Percentiles rank a stretch among this genome's conserved stretches.
These are phyloP conservation scores for Plasmodium relictum DNA, from an alignment of 169 alveolate species.

Conservation along the genomic window DNA sequence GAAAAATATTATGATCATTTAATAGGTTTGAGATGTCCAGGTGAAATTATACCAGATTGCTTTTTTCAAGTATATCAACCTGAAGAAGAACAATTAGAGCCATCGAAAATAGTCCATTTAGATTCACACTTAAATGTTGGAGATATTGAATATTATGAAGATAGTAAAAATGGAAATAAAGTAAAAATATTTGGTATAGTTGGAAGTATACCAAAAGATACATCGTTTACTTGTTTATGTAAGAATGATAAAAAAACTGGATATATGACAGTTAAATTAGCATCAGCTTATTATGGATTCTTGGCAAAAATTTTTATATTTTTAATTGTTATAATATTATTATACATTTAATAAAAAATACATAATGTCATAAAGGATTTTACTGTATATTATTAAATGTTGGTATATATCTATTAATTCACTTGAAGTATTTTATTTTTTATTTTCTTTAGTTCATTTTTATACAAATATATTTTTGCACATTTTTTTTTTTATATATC, in stretches of 20 bases:
- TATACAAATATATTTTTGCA: no score
- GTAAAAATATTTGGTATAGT: slow-evolving; percentile 37
- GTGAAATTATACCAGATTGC: slow-evolving; percentile 38
- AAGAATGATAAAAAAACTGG: slow-evolving; percentile 48
- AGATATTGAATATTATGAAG: slow-evolving; percentile 62
- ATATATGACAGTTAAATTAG: slow-evolving; percentile 40
- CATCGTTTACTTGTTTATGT: slow-evolving; percentile 57
- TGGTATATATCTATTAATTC: no score
- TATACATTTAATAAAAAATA: slow-evolving; percentile 5
- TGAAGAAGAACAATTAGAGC: slow-evolving; percentile 18
- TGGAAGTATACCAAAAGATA: slow-evolving; percentile 43
- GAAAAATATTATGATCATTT: slow-evolving; percentile 31
- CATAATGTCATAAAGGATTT: no score
- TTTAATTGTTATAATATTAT: slow-evolving; percentile 19
- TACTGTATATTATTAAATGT: no score
- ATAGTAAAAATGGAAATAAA: slow-evolving; percentile 13
- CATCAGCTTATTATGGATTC: slow-evolving; percentile 44
- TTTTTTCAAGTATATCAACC: slow-evolving; percentile 58
- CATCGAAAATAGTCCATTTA: slow-evolving; percentile 43
- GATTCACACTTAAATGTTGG: slow-evolving; percentile 67
- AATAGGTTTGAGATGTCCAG: slow-evolving; percentile 57
- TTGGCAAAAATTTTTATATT: slow-evolving; percentile 36
- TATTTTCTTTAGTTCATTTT: no score
- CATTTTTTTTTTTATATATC: no score
- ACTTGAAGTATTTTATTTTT: no score